Evolutionary conservation across 2,329 filamentous ascomycete species (phyloP), one percentile per base, ranked within the genome.

Genomic region (Fusarium sp.): DNA sequence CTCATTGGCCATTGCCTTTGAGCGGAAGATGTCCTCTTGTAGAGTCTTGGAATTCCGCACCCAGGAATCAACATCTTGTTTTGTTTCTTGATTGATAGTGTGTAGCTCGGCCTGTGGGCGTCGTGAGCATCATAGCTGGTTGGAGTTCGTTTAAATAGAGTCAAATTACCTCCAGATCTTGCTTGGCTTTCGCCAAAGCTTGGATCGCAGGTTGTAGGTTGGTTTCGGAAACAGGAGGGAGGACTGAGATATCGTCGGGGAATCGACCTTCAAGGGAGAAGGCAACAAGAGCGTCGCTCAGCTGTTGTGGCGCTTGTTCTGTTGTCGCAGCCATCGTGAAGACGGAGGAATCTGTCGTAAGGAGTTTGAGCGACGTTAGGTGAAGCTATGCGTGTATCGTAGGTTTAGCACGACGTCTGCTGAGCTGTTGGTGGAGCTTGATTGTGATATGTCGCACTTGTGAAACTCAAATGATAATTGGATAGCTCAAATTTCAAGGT

Each of bases 21-120:
- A 95, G 49, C 89, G 88, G 75, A 93, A 89, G 71, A 98, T 95
- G 78, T 98, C 95, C 68, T 91, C 88, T 79, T 97, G 93, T 11
- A 98, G 88, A 56, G 91, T 89, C 80, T 93, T 93, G 50, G 95
- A 94, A 80, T 96, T 93, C 55, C 86, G 83, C 61, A 97, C 93
- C 95, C 95, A 98, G 55, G 91, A 88, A 77, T 94, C 92, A 54
- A 97, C 92, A 76, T 97, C 92, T 41, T 91, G 88, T 61, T 91
- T 92, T 20, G 90, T 92, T 72, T 94, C 90, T 77, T 90, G 88
- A 80, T 95, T 97, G 68, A 96, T 89, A 26, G 84, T 81, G 71
- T 91, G 91, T 64, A 98, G 92, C 75, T 97, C 91, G 65, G 87
- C 60, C 81, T 83, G 63, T 33, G 46, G 27, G 42, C 56, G 33